A percentile compares a stretch with the other conserved stretches of the same genome.
phyloP scores from a whole-genome alignment of 495 filamentous ascomycete species.

The Talaromyces liani region DNA sequence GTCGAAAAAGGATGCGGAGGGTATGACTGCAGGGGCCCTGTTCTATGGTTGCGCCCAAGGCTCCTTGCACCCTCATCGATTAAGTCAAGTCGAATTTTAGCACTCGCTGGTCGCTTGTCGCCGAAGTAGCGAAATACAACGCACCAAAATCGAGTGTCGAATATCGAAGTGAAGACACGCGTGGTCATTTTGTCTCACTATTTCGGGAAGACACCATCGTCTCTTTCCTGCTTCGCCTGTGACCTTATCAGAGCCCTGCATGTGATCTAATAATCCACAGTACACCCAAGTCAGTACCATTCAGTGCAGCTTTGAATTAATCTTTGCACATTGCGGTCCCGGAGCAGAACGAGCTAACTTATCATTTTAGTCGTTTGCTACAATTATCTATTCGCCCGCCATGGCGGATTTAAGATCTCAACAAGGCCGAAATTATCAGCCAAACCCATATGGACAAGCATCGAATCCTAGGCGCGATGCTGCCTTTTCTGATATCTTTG shows the following conservation, averaged over 20 bases:
- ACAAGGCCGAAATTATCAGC: slow-evolving; percentile 62
- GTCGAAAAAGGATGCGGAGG: slow-evolving; percentile 35
- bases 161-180: background rate
- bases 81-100: background rate
- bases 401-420: slow-evolving; percentile 83
- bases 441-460: slow-evolving; percentile 60
- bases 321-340: background rate
- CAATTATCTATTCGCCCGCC: slow-evolving; percentile 14
- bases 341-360: background rate
- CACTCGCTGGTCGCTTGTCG: background rate
- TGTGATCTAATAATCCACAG: background rate
- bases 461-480: slow-evolving; percentile 80
- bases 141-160: background rate
- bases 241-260: background rate
- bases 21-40: slow-evolving; percentile 40
- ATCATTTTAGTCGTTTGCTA: background rate
- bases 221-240: background rate
- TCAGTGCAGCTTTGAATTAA: background rate
- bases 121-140: background rate
- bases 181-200: background rate
- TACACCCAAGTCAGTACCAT: background rate
- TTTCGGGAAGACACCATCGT: background rate
- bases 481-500: slow-evolving; percentile 95
- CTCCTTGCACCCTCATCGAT: slow-evolving; percentile 32
- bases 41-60: slow-evolving; percentile 41